Conservation (phyloP, 2,329 filamentous ascomycete species). For the Trematosphaeria pertusa region DNA sequence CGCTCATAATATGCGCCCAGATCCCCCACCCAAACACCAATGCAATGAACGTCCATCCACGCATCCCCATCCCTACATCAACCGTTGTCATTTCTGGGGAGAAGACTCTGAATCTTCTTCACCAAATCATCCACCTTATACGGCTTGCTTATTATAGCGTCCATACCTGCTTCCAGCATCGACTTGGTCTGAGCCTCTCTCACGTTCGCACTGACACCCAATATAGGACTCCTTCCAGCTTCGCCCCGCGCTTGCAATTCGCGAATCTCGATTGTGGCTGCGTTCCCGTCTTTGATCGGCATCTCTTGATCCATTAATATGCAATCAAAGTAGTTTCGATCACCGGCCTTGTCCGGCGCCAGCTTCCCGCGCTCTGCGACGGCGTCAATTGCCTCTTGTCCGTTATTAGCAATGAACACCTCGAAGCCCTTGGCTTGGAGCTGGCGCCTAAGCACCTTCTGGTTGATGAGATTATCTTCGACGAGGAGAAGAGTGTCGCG, state of each 20-base stretch:
- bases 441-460: conserved; percentile 58
- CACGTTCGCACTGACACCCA: conserved; percentile 50
- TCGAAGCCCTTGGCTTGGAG: conserved; percentile 53
- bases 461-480: conserved; percentile 59
- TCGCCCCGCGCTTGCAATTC: conserved; percentile 43
- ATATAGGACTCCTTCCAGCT: conserved; percentile 42
- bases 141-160: conserved; percentile 49
- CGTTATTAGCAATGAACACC: conserved; percentile 52
- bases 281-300: conserved; percentile 53
- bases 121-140: conserved; percentile 47
- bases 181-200: conserved; percentile 41
- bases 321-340: conserved; percentile 47
- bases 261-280: conserved; percentile 50
- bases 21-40: background rate
- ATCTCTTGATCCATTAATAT: conserved; percentile 56
- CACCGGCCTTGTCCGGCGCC: conserved; percentile 13
- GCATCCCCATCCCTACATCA: background rate
- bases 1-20: background rate
- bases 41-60: background rate
- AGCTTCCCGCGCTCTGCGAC: conserved; percentile 39
- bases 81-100: conserved; percentile 16
- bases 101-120: conserved; percentile 32
- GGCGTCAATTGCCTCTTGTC: conserved; percentile 53
- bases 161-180: conserved; percentile 47
- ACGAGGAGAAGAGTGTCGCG: conserved; percentile 50